Evolutionary conservation across 495 filamentous ascomycete genomes (phyloP).

Genomic region (Penicillium manginii): DNA sequence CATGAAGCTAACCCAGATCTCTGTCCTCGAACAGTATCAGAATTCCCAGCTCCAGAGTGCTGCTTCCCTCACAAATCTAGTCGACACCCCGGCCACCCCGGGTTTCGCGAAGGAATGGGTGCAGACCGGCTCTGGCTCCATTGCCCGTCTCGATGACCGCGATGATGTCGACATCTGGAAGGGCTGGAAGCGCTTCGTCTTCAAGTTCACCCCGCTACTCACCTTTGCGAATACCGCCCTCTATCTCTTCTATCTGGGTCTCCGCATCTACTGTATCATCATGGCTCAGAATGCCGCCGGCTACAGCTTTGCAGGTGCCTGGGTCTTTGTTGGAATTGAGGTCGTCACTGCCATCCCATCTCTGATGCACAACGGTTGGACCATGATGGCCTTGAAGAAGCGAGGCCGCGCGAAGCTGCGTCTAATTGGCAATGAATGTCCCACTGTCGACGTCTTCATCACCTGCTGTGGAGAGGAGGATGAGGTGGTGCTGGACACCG

Average conservation of each 20-base stretch:
- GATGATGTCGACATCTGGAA: constrained; percentile 48
- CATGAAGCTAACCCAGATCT: constrained; percentile 4
- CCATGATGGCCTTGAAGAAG: constrained; percentile 45
- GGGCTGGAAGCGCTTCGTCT: constrained; percentile 45
- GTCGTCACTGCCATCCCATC: constrained; percentile 42
- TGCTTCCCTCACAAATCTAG: constrained; percentile 32
- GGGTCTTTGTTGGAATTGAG: constrained; percentile 48
- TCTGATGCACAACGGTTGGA: constrained; percentile 48
- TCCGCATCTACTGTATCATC: constrained; percentile 46
- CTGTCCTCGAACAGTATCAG: constrained; percentile 22
- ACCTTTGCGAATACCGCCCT: constrained; percentile 40
- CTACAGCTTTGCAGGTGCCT: constrained; percentile 35
- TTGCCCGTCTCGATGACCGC: constrained; percentile 41
- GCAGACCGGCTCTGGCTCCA: constrained; percentile 30
- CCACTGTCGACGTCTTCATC: constrained; percentile 56
- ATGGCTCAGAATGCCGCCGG: constrained; percentile 34
- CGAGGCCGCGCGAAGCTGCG: constrained; percentile 42
- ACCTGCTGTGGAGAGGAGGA: constrained; percentile 56
- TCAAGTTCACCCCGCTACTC: constrained; percentile 39
- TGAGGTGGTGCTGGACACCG: constrained; percentile 58
- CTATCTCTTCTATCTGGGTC: constrained; percentile 43
- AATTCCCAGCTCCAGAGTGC: constrained; percentile 29
- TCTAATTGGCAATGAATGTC: constrained; percentile 46
- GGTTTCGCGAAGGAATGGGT: constrained; percentile 39
- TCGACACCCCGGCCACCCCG: constrained; percentile 27